Base-by-base conservation (phyloP, 495 filamentous ascomycete genomes). In the Neurospora tetrasperma region DNA sequence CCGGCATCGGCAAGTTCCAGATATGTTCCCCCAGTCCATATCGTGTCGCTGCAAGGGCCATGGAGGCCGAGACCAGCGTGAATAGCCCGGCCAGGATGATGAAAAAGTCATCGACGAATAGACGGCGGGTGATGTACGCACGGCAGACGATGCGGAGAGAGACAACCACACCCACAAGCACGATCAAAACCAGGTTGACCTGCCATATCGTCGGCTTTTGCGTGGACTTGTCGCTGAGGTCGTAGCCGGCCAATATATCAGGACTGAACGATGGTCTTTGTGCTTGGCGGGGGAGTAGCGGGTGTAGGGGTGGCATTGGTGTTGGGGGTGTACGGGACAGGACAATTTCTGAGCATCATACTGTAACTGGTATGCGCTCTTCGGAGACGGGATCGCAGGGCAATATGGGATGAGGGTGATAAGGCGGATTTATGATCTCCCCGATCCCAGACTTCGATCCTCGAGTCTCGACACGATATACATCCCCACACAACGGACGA, bases 21-120 rank as follows among this genome's bases (percentile, higher is more conserved):
- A 79, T 72, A 42, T 80, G 79, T 59, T 76, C 62, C 2, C 79
- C 79, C 35, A 80, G 76, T 4, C 79, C 79, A 23, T 72, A 77
- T 4, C 68, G 7, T 1, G 77, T 76, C 2, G 77, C 79, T 11
- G 70, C 70, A 0, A 80, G 68, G 1, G 73, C 48, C 6, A 73
- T 74, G n/a, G 72, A 59, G 11, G 78, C 73, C 7, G 78, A 74
- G 0, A 78, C 70, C 10, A 79, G 18, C 31, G 74, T 76, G 23
- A 74, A 80, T 41, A 79, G 4, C 11, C 75, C 70, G 11, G 79
- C 79, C 10, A 79, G 59, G 69, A 78, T 73, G 73, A 76, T 75
- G n/a, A 80, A 72, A 3, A 76, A 72, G 42, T 77, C 76, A 20
- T 77, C 76, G 54, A 68, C 48, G 40, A 77, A 77, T 59, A 76